These are phyloP conservation scores for Pseudozyma thailandica DNA, from an alignment of 1,284 basidiomycete genomes.

Conservation along the genomic window DNA sequence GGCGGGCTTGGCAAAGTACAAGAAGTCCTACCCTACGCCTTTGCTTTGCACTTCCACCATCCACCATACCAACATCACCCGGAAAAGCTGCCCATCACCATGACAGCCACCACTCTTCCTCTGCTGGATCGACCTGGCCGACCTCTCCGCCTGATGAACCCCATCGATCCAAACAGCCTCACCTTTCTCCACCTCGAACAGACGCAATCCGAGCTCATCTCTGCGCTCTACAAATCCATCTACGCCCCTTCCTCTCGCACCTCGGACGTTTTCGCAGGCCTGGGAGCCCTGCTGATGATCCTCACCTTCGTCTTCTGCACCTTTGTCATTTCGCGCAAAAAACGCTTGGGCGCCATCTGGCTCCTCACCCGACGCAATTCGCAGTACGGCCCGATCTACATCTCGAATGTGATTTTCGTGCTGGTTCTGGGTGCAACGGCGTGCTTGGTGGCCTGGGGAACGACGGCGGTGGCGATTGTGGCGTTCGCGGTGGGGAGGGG, in stretches of 20 bases:
- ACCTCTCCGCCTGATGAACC: no score
- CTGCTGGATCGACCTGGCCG: no score
- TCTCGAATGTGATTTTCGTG: constrained; percentile 8
- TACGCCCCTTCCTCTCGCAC: neutral
- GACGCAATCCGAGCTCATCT: neutral
- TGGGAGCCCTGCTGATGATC: neutral
- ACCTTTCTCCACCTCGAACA: constrained; percentile 1
- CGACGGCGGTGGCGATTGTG: neutral
- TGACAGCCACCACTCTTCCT: no score
- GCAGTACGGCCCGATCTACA: constrained; percentile 2
- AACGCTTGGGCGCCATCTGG: constrained; percentile 5
- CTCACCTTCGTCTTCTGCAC: neutral
- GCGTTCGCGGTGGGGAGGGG: neutral
- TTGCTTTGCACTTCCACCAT: no score
- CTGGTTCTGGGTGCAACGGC: neutral
- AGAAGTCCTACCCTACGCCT: no score
- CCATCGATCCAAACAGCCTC: neutral
- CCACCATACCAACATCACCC: no score
- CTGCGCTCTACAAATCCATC: neutral
- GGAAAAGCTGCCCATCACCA: no score
- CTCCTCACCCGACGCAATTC: constrained; percentile 1
- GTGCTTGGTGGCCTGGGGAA: constrained; percentile 1
- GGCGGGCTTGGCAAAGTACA: no score
- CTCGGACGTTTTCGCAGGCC: neutral
- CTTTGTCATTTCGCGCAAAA: constrained; percentile 4